Base-by-base conservation (phyloP, 805 yeast species). In the Kodamaea laetipori region DNA sequence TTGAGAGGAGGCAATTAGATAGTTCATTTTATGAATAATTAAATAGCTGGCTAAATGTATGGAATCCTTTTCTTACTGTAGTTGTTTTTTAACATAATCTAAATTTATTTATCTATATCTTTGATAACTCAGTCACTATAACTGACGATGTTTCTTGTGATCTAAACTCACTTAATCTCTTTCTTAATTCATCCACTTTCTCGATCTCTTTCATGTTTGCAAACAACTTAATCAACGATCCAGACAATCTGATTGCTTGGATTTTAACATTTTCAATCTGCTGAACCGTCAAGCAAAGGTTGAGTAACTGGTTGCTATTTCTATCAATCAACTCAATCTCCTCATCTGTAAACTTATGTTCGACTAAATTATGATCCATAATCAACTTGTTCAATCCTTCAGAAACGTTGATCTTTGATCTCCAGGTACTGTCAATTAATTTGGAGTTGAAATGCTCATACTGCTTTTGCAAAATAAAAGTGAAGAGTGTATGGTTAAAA, bases 1-100 rank as follows among this genome's bases (percentile, higher is more conserved):
- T 86, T 92, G 72, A 87, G 97, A 81, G 98, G 98, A 80, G 76
- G 75, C 73, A 96, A 96, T 82, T 94, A 90, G 87, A 94, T 15
- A n/a, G 17, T 32, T 32, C 24, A 10, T 19, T 34, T 83, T 83
- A 78, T 8, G 10, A 13, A 15, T 30, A 19, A 10, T 8, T 32
- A 32, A 21, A 21, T 21, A 21, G 24, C 24, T 21, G 6, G 24
- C 24, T 21, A 21, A 21, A 30, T 12, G 16, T 12, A 30, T 30
- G 6, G 6, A 64, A 80, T 80, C 50, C 69, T 71, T 53, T 21
- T 21, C n/a, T n/a, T n/a, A n/a, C n/a, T n/a, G n/a, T n/a, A n/a
- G n/a, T n/a, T n/a, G 8, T 21, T 21, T 21, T 21, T 21, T 21
- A 6, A 6, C 6, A 21, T 8, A 6, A 6, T 21, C 24, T 12